These are phyloP conservation scores for Parafenestella ontariensis DNA, from an alignment of 2,329 filamentous ascomycete genomes.

Conservation along the genomic window DNA sequence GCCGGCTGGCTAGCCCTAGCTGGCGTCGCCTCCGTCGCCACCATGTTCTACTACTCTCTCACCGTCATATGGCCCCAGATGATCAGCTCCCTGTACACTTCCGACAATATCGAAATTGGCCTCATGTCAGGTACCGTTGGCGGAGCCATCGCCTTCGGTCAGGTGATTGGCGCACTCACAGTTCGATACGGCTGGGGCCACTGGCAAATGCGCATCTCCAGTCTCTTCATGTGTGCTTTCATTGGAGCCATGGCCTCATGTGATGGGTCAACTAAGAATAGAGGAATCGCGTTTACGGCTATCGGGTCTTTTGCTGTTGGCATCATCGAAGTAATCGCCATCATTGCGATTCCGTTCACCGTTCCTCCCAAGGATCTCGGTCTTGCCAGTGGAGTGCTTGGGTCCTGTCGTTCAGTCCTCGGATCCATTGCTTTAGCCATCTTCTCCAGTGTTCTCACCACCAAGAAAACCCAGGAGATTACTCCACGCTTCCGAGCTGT, in stretches of 20 bases:
- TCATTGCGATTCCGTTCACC: conserved; percentile 23
- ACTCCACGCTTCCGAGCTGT: conserved; percentile 7
- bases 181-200: conserved; percentile 19
- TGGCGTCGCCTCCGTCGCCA: conserved; percentile 18
- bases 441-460: conserved; percentile 22
- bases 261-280: conserved; percentile 19
- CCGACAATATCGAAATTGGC: conserved; percentile 19
- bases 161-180: conserved; percentile 20
- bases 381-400: conserved; percentile 21
- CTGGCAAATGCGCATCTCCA: conserved; percentile 18
- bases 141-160: conserved; percentile 23
- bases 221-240: conserved; percentile 21
- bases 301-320: conserved; percentile 50
- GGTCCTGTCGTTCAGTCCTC: conserved; percentile 17
- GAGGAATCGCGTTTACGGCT: conserved; percentile 11
- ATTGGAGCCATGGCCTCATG: conserved; percentile 26
- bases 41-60: conserved; percentile 27
- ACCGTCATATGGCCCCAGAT: conserved; percentile 27
- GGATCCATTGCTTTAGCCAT: conserved; percentile 22
- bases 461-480: conserved; percentile 16
- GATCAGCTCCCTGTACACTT: conserved; percentile 18
- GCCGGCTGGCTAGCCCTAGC: conserved; percentile 13
- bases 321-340: conserved; percentile 53
- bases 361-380: conserved; percentile 21
- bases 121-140: conserved; percentile 23